Percentiles rank a stretch among this genome's conserved stretches.
These are phyloP conservation scores for Tillandsia leiboldiana DNA, from an alignment of 176 grass and related monocot species.

Conservation along the genomic window DNA sequence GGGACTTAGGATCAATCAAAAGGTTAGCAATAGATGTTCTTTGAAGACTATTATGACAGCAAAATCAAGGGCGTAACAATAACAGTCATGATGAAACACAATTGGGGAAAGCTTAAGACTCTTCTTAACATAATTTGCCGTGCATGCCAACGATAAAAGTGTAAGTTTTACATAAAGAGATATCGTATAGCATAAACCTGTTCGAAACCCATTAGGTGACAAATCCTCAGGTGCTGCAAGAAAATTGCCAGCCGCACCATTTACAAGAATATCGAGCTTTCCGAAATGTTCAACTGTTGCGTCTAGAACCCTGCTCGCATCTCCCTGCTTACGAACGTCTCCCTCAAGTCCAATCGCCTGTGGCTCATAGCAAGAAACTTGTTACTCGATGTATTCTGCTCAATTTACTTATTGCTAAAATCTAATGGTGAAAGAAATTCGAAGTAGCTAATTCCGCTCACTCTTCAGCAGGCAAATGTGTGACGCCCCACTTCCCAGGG, in stretches of 20 bases:
- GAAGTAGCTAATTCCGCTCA: too few species aligned
- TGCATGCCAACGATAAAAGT: background rate
- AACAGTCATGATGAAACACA: background rate
- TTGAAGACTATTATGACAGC: background rate
- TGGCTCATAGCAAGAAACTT: background rate
- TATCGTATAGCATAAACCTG: conserved; percentile 31
- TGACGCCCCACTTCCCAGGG: too few species aligned
- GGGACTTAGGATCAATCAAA: conserved; percentile 5
- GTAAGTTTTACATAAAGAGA: too few species aligned
- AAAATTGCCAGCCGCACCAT: conserved; percentile 91
- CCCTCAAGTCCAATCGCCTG: conserved; percentile 87
- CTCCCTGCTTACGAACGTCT: conserved; percentile 77
- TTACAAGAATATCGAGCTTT: conserved; percentile 81
- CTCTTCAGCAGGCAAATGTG: too few species aligned
- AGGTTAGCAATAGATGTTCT: background rate
- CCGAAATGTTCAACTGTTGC: conserved; percentile 55
- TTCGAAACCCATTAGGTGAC: conserved; percentile 78
- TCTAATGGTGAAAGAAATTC: too few species aligned
- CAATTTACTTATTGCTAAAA: background rate
- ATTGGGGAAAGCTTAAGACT: background rate
- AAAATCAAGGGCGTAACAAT: background rate
- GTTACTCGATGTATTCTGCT: background rate
- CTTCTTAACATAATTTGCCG: background rate
- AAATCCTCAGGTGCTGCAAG: conserved; percentile 89
- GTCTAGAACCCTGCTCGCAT: conserved; percentile 60